Evolutionary conservation across 1,284 basidiomycete species (phyloP).

Genomic region (Vanrija humicola): DNA sequence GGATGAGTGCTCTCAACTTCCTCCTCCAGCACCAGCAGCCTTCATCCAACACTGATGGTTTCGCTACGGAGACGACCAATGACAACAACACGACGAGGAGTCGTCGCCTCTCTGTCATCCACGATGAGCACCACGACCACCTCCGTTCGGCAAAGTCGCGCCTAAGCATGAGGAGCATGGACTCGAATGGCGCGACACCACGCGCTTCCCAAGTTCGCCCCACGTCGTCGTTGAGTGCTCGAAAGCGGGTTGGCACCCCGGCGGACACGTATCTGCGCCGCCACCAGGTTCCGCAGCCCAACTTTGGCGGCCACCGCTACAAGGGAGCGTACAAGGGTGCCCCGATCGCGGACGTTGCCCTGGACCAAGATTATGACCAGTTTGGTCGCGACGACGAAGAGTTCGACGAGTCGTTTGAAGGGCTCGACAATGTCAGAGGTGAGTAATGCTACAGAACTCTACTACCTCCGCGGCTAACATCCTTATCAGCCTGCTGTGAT

Average conservation of each 20-base stretch:
- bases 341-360: constrained; percentile 30
- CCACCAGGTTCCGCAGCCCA: constrained; percentile 46
- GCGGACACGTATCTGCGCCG: constrained; percentile 82
- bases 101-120: constrained; percentile 26
- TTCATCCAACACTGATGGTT: constrained; percentile 14
- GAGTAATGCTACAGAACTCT: constrained; percentile 44
- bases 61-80: constrained; percentile 4
- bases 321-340: constrained; percentile 42
- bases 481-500: constrained; percentile 71
- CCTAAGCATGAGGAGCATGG: constrained; percentile 37
- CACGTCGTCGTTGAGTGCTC: constrained; percentile 46
- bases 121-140: constrained; percentile 40
- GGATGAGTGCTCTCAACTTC: constrained; percentile 62
- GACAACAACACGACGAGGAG: neutral
- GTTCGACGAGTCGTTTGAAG: constrained; percentile 82
- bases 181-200: constrained; percentile 27
- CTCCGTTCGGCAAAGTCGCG: constrained; percentile 26
- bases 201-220: constrained; percentile 53
- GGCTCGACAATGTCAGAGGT: constrained; percentile 73
- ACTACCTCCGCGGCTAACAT: constrained; percentile 2
- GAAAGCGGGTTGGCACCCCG: constrained; percentile 80
- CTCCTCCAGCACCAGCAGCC: constrained; percentile 40
- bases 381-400: constrained; percentile 70
- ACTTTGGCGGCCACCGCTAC: constrained; percentile 42
- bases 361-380: constrained; percentile 33